Evolutionary conservation across 129 eudicot genomes (phyloP).

Genomic region (Flaveria brownii): DNA sequence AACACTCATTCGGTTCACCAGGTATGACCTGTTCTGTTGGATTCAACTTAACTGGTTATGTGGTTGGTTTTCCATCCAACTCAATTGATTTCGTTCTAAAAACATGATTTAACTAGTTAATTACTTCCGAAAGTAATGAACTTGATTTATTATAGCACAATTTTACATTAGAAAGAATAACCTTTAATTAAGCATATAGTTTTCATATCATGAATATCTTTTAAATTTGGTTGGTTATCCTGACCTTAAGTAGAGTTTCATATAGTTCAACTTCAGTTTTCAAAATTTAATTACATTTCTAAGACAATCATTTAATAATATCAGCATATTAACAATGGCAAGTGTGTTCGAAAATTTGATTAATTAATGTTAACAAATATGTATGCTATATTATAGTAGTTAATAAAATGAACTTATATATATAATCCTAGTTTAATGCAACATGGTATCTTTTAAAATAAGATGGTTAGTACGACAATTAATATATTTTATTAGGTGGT

Average conservation of each 20-base stretch:
- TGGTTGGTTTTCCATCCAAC: no score
- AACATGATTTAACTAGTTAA: no score
- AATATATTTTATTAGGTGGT: slow-evolving; percentile 25
- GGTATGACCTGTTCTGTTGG: no score
- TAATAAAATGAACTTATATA: not conserved
- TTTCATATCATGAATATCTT: not conserved
- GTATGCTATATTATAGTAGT: not conserved
- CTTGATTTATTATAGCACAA: no score
- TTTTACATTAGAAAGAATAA: not conserved
- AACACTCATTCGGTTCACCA: no score
- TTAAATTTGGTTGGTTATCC: not conserved
- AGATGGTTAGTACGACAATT: slow-evolving; percentile 6
- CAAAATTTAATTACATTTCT: not conserved
- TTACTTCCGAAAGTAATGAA: no score
- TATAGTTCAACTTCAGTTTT: not conserved
- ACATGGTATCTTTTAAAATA: slow-evolving; percentile 11
- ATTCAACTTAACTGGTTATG: no score
- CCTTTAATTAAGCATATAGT: not conserved
- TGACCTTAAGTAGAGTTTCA: not conserved
- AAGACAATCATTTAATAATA: not conserved
- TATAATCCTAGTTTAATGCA: slow-evolving; percentile 18
- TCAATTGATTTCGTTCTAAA: no score
- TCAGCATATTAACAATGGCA: not conserved
- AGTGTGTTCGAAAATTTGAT: not conserved
- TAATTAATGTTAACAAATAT: no score